These are phyloP conservation scores for Protea cynaroides DNA, from an alignment of 164 flowering plant species.

Conservation along the genomic window DNA sequence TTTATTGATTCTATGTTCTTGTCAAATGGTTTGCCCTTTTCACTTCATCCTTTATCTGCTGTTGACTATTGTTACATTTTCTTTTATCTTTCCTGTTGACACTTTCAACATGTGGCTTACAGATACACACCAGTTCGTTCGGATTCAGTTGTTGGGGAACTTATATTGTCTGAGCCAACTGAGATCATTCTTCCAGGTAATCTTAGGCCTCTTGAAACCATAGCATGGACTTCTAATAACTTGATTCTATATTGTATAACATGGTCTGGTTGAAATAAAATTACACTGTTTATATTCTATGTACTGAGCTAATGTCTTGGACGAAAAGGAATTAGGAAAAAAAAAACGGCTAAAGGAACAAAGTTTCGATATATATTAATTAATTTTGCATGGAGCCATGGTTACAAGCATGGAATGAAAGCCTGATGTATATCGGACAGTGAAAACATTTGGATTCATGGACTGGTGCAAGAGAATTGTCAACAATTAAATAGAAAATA, in stretches of 20 bases:
- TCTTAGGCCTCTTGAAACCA: not conserved
- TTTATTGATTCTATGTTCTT: too few relatives aligned
- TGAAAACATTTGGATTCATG: too few relatives aligned
- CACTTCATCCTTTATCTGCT: too few relatives aligned
- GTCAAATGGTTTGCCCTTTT: too few relatives aligned
- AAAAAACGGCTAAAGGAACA: too few relatives aligned
- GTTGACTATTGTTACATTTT: too few relatives aligned
- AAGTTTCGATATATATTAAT: not conserved
- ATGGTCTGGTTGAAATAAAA: not conserved
- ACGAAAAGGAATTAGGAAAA: too few relatives aligned
- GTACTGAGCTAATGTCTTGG: not conserved
- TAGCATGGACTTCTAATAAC: not conserved
- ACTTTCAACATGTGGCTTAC: constrained; percentile 16
- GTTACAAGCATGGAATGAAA: too few relatives aligned
- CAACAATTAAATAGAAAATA: too few relatives aligned
- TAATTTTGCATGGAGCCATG: too few relatives aligned
- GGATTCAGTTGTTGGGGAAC: constrained; percentile 87
- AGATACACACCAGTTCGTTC: constrained; percentile 96
- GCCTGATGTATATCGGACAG: too few relatives aligned
- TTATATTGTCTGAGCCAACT: constrained; percentile 74
- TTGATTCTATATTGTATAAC: not conserved
- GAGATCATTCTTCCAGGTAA: constrained; percentile 81
- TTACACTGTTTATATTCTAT: not conserved
- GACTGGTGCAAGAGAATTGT: too few relatives aligned
- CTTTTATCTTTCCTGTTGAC: not conserved